Evolutionary conservation across 73 alveolate genomes (phyloP).

Genomic region (Halteria grandinella): DNA sequence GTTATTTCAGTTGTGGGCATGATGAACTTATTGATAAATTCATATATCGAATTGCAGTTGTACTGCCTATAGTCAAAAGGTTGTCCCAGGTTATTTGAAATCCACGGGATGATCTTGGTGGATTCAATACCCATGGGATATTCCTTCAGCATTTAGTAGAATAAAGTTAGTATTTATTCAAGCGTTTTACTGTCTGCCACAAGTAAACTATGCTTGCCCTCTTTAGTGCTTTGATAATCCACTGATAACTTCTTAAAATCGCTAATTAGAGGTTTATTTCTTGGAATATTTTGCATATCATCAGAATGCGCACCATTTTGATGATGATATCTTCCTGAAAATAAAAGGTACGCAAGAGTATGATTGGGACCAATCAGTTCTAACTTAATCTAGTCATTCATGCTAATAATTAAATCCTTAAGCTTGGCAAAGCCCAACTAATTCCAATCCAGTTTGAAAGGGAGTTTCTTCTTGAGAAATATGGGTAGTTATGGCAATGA

Average conservation of each 20-base stretch:
- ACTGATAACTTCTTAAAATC: neutral
- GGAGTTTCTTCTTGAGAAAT: slow-evolving; percentile 60
- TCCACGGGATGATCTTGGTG: neutral
- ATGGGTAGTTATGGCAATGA: slow-evolving; percentile 74
- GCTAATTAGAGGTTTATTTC: neutral
- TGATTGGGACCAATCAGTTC: slow-evolving; percentile 68
- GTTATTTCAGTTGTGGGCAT: slow-evolving; percentile 46
- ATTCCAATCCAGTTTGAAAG: slow-evolving; percentile 48
- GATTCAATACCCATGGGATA: slow-evolving; percentile 53
- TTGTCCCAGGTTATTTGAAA: slow-evolving; percentile 9
- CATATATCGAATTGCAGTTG: slow-evolving; percentile 38
- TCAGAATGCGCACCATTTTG: slow-evolving; percentile 46
- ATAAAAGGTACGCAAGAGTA: slow-evolving; percentile 59
- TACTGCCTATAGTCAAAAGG: slow-evolving; percentile 23
- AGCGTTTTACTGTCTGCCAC: slow-evolving; percentile 7
- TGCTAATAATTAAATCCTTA: slow-evolving; percentile 66
- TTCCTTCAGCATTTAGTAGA: slow-evolving; percentile 44
- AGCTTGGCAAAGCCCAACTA: slow-evolving; percentile 77
- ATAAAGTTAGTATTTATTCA: slow-evolving; percentile 8
- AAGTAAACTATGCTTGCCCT: slow-evolving; percentile 16
- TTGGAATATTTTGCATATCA: slow-evolving; percentile 29
- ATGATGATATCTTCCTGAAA: slow-evolving; percentile 30
- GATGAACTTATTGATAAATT: slow-evolving; percentile 41
- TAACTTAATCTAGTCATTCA: slow-evolving; percentile 63
- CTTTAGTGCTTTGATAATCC: neutral